phyloP scores from a whole-genome alignment of 495 filamentous ascomycete genomes.

The Talaromyces adpressus region DNA sequence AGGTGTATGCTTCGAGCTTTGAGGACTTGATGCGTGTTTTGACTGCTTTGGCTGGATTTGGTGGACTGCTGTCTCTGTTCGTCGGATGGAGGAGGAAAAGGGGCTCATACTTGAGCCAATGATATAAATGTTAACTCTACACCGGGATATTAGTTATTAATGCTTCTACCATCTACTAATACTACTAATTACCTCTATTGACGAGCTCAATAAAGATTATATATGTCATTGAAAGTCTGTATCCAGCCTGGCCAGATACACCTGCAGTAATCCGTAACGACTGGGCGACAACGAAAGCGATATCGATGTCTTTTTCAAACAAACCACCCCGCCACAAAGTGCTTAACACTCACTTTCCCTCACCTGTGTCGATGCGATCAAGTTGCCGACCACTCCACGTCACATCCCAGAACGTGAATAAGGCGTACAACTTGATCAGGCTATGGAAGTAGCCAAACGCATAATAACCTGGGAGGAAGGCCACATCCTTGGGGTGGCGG shows the following conservation, averaged over 20 bases:
- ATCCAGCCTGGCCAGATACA: not conserved
- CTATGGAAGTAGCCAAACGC: slow-evolving; percentile 55
- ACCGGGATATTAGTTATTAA: not conserved
- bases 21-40: not conserved
- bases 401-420: slow-evolving; percentile 40
- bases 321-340: not conserved
- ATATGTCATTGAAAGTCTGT: not conserved
- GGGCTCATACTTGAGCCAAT: not conserved
- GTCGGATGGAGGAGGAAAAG: not conserved
- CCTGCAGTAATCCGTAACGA: not conserved
- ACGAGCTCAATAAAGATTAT: not conserved
- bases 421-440: slow-evolving; percentile 55
- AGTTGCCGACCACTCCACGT: slow-evolving; percentile 5
- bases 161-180: not conserved
- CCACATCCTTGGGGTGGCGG: slow-evolving; percentile 48
- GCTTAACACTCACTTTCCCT: not conserved
- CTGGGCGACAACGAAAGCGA: not conserved
- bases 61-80: slow-evolving; percentile 3
- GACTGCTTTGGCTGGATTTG: slow-evolving; percentile 1
- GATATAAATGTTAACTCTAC: not conserved
- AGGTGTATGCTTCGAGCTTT: slow-evolving; percentile 1
- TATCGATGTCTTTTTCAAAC: not conserved
- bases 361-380: not conserved
- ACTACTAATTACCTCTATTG: not conserved
- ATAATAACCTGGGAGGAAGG: slow-evolving; percentile 47